Conservation (phyloP, 176 grass and related monocot genomes). For the Lolium multiflorum region DNA sequence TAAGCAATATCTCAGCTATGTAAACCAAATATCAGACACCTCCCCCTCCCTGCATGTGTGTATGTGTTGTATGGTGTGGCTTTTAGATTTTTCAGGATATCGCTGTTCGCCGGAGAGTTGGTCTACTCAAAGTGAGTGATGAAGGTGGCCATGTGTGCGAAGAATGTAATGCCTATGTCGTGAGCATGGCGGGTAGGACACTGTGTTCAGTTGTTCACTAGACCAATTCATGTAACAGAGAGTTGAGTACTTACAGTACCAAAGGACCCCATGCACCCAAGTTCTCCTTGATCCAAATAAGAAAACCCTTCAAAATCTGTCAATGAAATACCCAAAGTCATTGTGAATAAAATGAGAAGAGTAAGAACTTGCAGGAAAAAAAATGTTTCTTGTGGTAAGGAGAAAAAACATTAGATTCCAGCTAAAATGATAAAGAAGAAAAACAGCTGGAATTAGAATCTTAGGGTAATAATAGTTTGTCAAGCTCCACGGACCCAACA, state of each 20-base stretch:
- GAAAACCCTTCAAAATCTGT: constrained; percentile 96
- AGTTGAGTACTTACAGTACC: constrained; percentile 81
- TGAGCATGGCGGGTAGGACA: background rate
- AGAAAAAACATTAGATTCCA: background rate
- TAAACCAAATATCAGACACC: constrained; percentile 24
- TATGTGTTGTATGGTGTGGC: background rate
- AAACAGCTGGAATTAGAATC: background rate
- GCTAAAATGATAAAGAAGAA: constrained; percentile 15
- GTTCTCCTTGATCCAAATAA: constrained; percentile 95
- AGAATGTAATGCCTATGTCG: constrained; percentile 29
- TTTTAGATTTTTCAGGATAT: background rate
- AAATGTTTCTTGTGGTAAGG: background rate
- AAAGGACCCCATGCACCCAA: constrained; percentile 97
- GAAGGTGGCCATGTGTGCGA: background rate
- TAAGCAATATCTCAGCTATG: constrained; percentile 16
- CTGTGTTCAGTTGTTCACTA: constrained; percentile 2
- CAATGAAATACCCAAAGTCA: background rate
- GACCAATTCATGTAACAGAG: constrained; percentile 17
- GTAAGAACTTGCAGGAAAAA: constrained; percentile 4
- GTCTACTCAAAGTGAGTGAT: background rate
- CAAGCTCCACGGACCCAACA: background rate
- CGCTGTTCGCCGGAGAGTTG: background rate
- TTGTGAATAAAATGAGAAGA: constrained; percentile 23
- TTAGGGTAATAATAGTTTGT: background rate
- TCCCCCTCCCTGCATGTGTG: background rate